Percentiles rank a stretch among this genome's conserved stretches.
Conservation (phyloP, 208 protist genomes). For the Leishmania aethiopica region DNA sequence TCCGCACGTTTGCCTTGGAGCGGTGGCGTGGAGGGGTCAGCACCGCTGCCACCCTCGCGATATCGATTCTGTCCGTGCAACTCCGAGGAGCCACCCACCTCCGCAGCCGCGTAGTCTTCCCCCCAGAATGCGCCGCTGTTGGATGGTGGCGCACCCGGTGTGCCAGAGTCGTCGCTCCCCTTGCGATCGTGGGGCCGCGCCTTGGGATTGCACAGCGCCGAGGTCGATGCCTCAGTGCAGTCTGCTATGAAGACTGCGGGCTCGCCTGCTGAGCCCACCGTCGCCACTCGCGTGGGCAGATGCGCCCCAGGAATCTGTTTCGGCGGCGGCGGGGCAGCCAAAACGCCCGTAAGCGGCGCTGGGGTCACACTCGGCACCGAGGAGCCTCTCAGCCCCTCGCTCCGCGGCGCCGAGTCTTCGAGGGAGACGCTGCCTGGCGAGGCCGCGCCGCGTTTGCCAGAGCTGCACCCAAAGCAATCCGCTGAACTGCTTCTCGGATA, state of each 20-base stretch:
- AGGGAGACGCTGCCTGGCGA: background rate
- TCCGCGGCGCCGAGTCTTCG: constrained; percentile 20
- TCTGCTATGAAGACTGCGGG: background rate
- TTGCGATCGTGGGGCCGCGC: too few species aligned
- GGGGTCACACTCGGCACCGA: background rate
- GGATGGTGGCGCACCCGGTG: background rate
- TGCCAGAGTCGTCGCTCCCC: background rate
- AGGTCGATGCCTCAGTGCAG: background rate
- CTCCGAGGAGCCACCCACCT: background rate
- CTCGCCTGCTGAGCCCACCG: background rate
- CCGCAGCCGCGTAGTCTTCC: background rate
- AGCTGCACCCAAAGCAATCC: background rate
- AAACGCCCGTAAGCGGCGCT: background rate
- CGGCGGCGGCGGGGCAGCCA: background rate
- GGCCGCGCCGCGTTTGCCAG: background rate
- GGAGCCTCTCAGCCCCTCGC: constrained; percentile 6
- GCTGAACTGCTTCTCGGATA: constrained; percentile 12
- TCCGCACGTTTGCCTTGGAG: background rate
- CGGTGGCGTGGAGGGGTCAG: background rate
- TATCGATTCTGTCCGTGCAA: background rate
- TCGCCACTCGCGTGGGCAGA: background rate
- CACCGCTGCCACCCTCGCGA: background rate
- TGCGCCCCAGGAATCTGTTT: background rate
- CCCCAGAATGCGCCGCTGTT: background rate
- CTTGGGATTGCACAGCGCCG: background rate